phyloP scores from a whole-genome alignment of 495 filamentous ascomycete species.

The Tuber umbilicatum region DNA sequence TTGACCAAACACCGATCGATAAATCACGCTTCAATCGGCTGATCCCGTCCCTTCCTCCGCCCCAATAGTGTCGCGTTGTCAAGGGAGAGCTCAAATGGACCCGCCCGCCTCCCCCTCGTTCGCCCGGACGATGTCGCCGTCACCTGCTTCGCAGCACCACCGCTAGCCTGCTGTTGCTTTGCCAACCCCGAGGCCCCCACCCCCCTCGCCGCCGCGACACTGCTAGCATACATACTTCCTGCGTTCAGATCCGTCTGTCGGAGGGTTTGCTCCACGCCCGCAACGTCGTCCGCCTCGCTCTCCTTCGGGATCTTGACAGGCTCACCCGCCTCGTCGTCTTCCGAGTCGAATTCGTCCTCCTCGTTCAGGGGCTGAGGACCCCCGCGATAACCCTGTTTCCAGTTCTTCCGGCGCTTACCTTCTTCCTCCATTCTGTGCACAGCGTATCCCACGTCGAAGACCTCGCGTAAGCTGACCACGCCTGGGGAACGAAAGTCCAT shows the following conservation, averaged over 20 bases:
- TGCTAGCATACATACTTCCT: conserved; percentile 47
- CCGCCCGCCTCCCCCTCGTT: conserved; percentile 65
- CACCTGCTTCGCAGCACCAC: conserved; percentile 72
- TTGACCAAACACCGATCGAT: not conserved
- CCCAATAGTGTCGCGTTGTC: conserved; percentile 84
- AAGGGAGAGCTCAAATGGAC: conserved; percentile 82
- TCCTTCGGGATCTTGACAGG: conserved; percentile 64
- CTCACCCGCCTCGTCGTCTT: conserved; percentile 49
- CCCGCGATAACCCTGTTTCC: conserved; percentile 59
- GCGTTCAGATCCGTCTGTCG: conserved; percentile 66
- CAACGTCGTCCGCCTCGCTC: conserved; percentile 56
- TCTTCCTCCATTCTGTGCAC: conserved; percentile 97
- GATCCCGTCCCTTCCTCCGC: conserved; percentile 54
- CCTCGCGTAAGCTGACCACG: conserved; percentile 88
- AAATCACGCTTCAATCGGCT: not conserved
- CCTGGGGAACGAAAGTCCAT: conserved; percentile 95
- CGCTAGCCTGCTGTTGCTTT: conserved; percentile 43
- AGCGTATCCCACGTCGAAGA: conserved; percentile 94
- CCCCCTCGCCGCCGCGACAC: conserved; percentile 39
- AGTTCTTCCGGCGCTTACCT: conserved; percentile 77
- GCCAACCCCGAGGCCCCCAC: conserved; percentile 44
- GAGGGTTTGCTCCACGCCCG: conserved; percentile 77
- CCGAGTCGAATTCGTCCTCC: conserved; percentile 49
- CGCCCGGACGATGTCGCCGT: conserved; percentile 65
- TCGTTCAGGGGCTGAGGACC: conserved; percentile 64